A percentile compares a stretch with the other conserved stretches of the same genome.
Conservation (phyloP, 1,284 basidiomycete species). For the Microbotryum lychnidis-dioicae region DNA sequence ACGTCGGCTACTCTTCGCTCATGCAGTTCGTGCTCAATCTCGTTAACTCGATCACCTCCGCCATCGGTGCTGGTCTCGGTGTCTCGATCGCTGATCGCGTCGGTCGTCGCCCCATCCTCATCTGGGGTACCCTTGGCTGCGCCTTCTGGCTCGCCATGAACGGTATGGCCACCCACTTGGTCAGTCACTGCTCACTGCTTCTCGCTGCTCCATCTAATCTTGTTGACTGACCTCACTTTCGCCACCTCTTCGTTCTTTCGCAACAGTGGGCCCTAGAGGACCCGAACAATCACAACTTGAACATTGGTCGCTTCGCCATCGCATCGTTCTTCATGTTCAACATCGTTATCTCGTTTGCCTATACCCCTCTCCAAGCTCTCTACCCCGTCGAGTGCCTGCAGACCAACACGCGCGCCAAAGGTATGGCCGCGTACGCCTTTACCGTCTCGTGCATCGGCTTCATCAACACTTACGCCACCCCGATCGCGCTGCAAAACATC, state of each 20-base stretch:
- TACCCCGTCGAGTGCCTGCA: conserved; percentile 53
- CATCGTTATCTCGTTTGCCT: conserved; percentile 40
- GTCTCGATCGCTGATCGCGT: conserved; percentile 46
- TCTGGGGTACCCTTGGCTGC: conserved; percentile 33
- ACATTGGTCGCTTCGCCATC: conserved; percentile 40
- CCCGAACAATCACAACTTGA: conserved; percentile 31
- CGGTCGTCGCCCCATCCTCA: conserved; percentile 35
- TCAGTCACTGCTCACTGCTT: too few relatives aligned
- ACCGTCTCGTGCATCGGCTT: conserved; percentile 49
- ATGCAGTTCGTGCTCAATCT: conserved; percentile 52
- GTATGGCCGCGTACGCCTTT: conserved; percentile 46
- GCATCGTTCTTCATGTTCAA: conserved; percentile 49
- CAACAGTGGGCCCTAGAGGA: not conserved
- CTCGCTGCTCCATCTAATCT: too few relatives aligned
- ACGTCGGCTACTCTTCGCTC: conserved; percentile 34
- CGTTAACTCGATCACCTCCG: conserved; percentile 50
- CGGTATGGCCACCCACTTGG: not conserved
- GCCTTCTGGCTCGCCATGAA: conserved; percentile 33
- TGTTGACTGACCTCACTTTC: not conserved
- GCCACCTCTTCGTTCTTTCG: not conserved
- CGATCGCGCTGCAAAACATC: conserved; percentile 47
- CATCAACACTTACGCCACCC: conserved; percentile 43
- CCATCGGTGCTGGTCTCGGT: conserved; percentile 48
- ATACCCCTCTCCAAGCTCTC: conserved; percentile 52
- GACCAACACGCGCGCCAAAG: conserved; percentile 54